Evolutionary conservation across 176 grass and related monocot genomes (phyloP), one percentile per base, ranked within the genome.

Genomic region (Alopecurus myosuroides): DNA sequence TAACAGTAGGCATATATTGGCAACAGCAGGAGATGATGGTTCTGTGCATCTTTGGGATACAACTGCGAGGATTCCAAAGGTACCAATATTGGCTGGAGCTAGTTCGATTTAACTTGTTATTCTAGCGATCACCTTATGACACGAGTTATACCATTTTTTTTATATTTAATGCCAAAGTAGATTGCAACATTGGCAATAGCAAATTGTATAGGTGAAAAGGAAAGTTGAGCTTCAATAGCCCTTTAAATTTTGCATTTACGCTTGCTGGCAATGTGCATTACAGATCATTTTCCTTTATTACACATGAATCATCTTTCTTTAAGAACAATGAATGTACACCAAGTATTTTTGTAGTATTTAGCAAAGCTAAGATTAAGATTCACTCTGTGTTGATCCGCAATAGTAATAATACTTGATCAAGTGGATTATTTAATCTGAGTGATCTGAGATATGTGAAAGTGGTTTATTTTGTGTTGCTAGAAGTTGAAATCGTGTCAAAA

Each of bases 11-110:
- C 97, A 99, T 83, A 79, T 99, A 70, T 94, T 99, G 84, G 78
- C 75, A 51, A 95, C 89, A 85, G 97, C 93, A 79, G 97, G 97
- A 68, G 97, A 99, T 89, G 97, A 96, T 90, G 97, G 97, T 87
- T 95, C 93, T 84, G 91, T 99, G 74, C 93, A 99, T 89, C 84
- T 99, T 20, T 99, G 97, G 97, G 97, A 99, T 93, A 91, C 97
- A 88, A 99, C 93, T 39, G 93, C 86, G 30, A 93, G 86, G 81
- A 77, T 77, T 81, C 97, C 97, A 40, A 99, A 94, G 97, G 93
- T 99, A 90, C 13, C n/a, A 70, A 73, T 78, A 60, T 57, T 84
- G 49, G 45, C 49, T 70, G 37, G 26, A 19, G 68, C 37, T 75
- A 48, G 31, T 37, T 76, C 53, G 40, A 63, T 81, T 79, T 34